phyloP scores from a whole-genome alignment of 106 monocot species.

The Acorus gramineus region DNA sequence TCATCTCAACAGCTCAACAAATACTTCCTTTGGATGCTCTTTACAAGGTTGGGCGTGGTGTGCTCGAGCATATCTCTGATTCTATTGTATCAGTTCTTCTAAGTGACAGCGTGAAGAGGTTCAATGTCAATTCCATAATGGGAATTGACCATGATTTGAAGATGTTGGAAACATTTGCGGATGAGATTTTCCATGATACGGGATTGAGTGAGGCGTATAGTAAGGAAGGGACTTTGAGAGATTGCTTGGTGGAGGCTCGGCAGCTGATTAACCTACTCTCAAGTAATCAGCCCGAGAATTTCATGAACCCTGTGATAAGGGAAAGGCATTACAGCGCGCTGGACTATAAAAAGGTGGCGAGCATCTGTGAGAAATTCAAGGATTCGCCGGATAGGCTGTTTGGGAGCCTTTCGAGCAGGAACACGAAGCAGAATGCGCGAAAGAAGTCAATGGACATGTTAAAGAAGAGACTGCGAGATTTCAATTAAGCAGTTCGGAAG shows the following conservation, averaged over 20 bases:
- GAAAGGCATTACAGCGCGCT: constrained; percentile 49
- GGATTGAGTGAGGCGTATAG: constrained; percentile 21
- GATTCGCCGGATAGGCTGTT: constrained; percentile 60
- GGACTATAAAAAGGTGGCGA: constrained; percentile 60
- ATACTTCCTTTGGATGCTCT: constrained; percentile 42
- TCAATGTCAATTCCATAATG: constrained; percentile 43
- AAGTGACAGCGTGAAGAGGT: constrained; percentile 49
- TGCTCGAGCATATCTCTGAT: constrained; percentile 47
- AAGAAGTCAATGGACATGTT: constrained; percentile 68
- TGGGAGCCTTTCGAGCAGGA: constrained; percentile 47
- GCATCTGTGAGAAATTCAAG: constrained; percentile 69
- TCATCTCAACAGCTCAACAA: constrained; percentile 34
- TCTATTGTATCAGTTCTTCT: constrained; percentile 48
- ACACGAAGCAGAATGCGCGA: constrained; percentile 42
- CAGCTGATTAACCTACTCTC: constrained; percentile 59
- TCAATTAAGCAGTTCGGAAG: constrained; percentile 19
- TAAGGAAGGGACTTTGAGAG: constrained; percentile 39
- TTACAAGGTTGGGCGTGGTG: constrained; percentile 36
- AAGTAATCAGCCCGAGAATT: constrained; percentile 60
- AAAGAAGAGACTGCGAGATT: constrained; percentile 59
- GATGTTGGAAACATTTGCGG: constrained; percentile 47
- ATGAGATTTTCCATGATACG: constrained; percentile 25
- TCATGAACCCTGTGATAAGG: constrained; percentile 66
- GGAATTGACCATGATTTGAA: constrained; percentile 64
- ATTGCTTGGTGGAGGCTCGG: constrained; percentile 51